Percentiles rank a stretch among this genome's conserved stretches.
Evolutionary conservation across 2,329 filamentous ascomycete species (phyloP).

Genomic region (Hymenoscyphus infarciens): DNA sequence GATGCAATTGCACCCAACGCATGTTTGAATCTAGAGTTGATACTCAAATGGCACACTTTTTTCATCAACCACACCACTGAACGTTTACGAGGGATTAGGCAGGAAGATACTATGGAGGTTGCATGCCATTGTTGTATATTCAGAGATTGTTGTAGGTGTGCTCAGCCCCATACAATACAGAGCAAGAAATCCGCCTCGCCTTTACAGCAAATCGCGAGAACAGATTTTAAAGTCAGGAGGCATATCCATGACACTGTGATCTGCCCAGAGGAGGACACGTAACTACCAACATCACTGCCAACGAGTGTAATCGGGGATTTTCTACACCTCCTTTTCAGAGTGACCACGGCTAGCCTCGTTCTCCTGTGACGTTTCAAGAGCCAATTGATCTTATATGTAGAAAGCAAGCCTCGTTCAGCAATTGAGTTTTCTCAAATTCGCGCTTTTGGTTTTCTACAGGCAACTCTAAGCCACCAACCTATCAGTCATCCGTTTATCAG

Average conservation of each 20-base stretch:
- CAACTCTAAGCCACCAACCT: too few species aligned
- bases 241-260: too few species aligned
- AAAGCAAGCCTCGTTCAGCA: neutral
- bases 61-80: neutral
- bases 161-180: neutral
- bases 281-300: neutral
- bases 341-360: neutral
- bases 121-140: neutral
- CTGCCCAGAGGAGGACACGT: neutral
- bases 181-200: neutral
- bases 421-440: neutral
- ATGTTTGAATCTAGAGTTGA: neutral
- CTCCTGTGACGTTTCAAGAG: neutral
- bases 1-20: conserved; percentile 2
- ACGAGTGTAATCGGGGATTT: neutral
- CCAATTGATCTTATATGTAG: neutral
- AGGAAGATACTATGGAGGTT: neutral
- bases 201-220: neutral
- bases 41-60: neutral
- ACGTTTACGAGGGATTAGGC: neutral
- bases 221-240: neutral
- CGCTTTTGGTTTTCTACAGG: too few species aligned
- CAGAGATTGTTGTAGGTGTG: neutral
- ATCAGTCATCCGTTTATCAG: too few species aligned
- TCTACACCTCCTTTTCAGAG: neutral